Percentiles rank a stretch among this genome's conserved stretches.
phyloP scores from a whole-genome alignment of 306 rosid genomes.

The Ceratonia siliqua region DNA sequence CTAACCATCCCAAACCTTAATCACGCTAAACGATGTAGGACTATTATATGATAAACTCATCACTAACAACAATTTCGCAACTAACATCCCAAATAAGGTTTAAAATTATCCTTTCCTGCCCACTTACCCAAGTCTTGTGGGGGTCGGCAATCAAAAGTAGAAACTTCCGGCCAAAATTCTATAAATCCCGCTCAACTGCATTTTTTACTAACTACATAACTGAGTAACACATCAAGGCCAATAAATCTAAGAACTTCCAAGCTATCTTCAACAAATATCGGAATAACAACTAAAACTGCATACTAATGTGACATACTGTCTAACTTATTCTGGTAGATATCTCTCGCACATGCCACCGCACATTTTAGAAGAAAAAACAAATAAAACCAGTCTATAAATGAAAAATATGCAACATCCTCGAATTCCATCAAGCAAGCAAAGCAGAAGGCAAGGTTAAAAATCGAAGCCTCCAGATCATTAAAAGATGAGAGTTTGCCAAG shows the following conservation, averaged over 20 bases:
- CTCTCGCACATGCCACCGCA: slow-evolving; percentile 33
- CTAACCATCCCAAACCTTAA: too few relatives aligned
- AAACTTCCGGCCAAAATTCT: not conserved
- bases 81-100: too few relatives aligned
- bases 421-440: slow-evolving; percentile 13
- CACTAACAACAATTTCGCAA: too few relatives aligned
- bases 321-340: slow-evolving; percentile 38
- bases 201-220: slow-evolving; percentile 11
- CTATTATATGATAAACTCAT: too few relatives aligned
- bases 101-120: too few relatives aligned
- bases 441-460: not conserved
- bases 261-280: slow-evolving; percentile 29
- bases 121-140: too few relatives aligned
- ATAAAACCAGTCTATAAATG: not conserved
- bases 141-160: not conserved
- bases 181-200: slow-evolving; percentile 26
- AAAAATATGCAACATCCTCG: not conserved
- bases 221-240: too few relatives aligned
- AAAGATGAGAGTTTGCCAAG: not conserved
- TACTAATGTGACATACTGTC: slow-evolving; percentile 11
- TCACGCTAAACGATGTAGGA: too few relatives aligned
- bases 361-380: slow-evolving; percentile 2
- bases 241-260: too few relatives aligned
- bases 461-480: not conserved
- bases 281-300: slow-evolving; percentile 18